Percentiles rank a stretch among this genome's conserved stretches.
These are phyloP conservation scores for Zea luxurians DNA, from an alignment of 176 grass and related monocot genomes.

Conservation along the genomic window DNA sequence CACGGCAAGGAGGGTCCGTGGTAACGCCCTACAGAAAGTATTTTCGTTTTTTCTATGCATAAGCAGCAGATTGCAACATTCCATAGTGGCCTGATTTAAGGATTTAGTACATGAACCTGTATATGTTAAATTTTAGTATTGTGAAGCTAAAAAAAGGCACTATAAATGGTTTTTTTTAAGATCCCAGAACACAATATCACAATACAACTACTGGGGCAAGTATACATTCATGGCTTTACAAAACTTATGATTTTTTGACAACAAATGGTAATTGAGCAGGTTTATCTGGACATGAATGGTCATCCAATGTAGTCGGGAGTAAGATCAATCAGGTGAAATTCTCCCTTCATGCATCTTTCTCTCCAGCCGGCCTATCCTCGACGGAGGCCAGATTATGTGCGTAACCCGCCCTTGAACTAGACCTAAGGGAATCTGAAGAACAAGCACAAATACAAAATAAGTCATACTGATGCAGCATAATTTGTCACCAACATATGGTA, in stretches of 20 bases:
- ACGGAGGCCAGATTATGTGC: constrained; percentile 80
- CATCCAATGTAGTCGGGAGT: background rate
- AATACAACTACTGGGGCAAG: background rate
- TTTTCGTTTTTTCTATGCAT: background rate
- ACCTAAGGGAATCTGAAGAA: constrained; percentile 82
- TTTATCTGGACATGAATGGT: background rate
- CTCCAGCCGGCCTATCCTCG: constrained; percentile 59
- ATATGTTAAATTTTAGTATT: constrained; percentile 3
- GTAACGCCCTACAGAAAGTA: too few species aligned
- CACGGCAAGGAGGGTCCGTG: too few species aligned
- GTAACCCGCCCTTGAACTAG: constrained; percentile 69
- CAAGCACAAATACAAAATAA: constrained; percentile 11
- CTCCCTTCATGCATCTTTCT: constrained; percentile 60
- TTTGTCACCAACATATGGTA: background rate
- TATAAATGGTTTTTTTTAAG: background rate
- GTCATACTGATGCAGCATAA: background rate
- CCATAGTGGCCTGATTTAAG: background rate
- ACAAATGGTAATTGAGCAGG: background rate
- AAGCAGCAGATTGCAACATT: background rate
- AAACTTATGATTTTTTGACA: background rate
- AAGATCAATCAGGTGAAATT: constrained; percentile 42
- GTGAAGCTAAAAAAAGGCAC: background rate
- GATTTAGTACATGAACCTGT: background rate
- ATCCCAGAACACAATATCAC: background rate
- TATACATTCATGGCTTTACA: background rate